These are phyloP conservation scores for Neofusicoccum sp. DNA, from an alignment of 2,329 filamentous ascomycete species.

Conservation along the genomic window DNA sequence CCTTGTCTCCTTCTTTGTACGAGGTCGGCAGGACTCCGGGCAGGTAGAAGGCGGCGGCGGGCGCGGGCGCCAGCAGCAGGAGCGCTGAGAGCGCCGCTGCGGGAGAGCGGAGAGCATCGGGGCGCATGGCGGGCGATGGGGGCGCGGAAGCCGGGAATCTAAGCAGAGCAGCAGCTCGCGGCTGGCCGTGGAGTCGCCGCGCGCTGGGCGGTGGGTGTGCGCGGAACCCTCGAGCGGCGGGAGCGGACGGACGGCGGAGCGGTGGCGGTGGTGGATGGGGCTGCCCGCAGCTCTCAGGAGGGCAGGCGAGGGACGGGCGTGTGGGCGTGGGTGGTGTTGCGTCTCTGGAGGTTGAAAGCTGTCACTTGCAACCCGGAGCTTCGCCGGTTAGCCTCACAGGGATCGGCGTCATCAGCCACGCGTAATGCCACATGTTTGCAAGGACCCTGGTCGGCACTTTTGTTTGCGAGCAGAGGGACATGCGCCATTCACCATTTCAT, in stretches of 20 bases:
- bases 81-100: conserved; percentile 37
- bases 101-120: conserved; percentile 26
- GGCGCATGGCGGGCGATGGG: conserved; percentile 28
- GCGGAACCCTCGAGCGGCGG: not conserved
- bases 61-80: conserved; percentile 34
- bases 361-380: conserved; percentile 15
- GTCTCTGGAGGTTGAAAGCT: conserved; percentile 8
- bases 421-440: conserved; percentile 4
- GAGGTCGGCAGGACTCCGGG: conserved; percentile 93
- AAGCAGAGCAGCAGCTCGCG: conserved; percentile 10
- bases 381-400: conserved; percentile 10
- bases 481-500: conserved; percentile 15
- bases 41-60: conserved; percentile 77
- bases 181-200: conserved; percentile 15
- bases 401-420: conserved; percentile 17
- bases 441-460: not conserved
- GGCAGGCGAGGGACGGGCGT: not conserved
- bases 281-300: not conserved
- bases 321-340: not conserved
- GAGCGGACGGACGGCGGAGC: not conserved
- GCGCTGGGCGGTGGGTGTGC: not conserved
- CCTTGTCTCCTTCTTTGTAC: conserved; percentile 74
- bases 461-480: not conserved
- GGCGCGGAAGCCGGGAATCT: not conserved
- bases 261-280: not conserved